Base-by-base conservation (phyloP, 495 filamentous ascomycete genomes). In the Penicillium roqueforti region DNA sequence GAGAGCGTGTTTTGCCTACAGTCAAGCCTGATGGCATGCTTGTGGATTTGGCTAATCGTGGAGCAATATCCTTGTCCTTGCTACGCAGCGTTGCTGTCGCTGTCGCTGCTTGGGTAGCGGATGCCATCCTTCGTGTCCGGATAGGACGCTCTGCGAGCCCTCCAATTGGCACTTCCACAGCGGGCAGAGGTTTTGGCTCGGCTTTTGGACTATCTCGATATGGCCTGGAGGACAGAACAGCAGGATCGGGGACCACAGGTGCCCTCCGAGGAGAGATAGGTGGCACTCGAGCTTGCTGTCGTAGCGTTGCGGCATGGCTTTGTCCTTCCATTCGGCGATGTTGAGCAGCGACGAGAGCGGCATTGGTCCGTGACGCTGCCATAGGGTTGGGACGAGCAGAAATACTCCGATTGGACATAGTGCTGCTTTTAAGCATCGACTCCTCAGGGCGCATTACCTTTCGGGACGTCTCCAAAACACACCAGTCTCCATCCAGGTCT, bases 261-360 rank as follows among this genome's bases (percentile, higher is more conserved):
- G 65, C 53, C 20, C 64, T 73, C 39, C 70, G 55, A 16, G 65
- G 54, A 13, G 71, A 65, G 1, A 58, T 53, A 55, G 64, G 55
- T 6, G 68, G 63, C n/a, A 64, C 61, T 10, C 67, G 47, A 40
- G 71, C 72, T 48, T 76, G 73, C 50, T 78, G 74, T 16, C 77
- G 74, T 51, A 79, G 69, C 0, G 72, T 72, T 6, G 77, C 76
- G 0, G 77, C 77, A 47, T 76, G 76, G 38, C 71, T 80, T 39
- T 75, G 73, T 1, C 66, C 61, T 29, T 72, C 76, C 40, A 68
- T 60, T 25, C 70, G 68, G 16, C 74, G 68, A 28, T 74, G 68
- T 19, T 77, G 75, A 16, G 71, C 75, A 11, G 73, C 75, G 9
- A 60, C 68, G 20, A 77, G 63, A 1, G 75, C 75, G 10, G 63